Conservation (phyloP, 805 yeast species). For the Lachancea sp. region DNA sequence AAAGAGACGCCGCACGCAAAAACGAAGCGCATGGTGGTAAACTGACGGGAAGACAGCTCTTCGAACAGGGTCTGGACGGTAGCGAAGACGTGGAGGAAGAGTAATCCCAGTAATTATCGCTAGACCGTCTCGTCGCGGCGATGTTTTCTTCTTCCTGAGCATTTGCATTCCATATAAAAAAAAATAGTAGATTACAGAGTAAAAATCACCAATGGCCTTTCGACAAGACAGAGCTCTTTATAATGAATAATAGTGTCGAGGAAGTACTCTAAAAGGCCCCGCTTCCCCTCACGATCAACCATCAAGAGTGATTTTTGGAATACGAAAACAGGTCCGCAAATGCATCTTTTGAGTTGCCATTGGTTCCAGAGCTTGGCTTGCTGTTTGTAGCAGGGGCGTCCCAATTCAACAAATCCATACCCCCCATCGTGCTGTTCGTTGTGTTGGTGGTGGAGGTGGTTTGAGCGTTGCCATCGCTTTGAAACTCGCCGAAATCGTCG, state of each 20-base stretch:
- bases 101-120: conserved; percentile 13
- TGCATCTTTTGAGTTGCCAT: conserved; percentile 15
- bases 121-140: too few species aligned
- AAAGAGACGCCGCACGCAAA: conserved; percentile 46
- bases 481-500: conserved; percentile 36
- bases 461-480: conserved; percentile 24
- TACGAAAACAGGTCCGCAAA: conserved; percentile 28
- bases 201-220: background rate
- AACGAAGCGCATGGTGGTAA: conserved; percentile 62
- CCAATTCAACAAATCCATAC: conserved; percentile 9
- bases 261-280: too few species aligned
- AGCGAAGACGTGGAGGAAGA: conserved; percentile 52
- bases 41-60: conserved; percentile 81
- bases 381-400: conserved; percentile 10
- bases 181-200: conserved; percentile 6
- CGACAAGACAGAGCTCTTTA: background rate
- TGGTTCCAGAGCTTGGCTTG: conserved; percentile 5
- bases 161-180: conserved; percentile 5
- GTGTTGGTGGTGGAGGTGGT: conserved; percentile 9
- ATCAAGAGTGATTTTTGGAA: conserved; percentile 28
- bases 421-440: conserved; percentile 1
- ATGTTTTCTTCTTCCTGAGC: conserved; percentile 1
- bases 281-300: too few species aligned
- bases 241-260: conserved; percentile 15
- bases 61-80: conserved; percentile 81